Evolutionary conservation across 164 flowering plant genomes (phyloP).

Genomic region (Sedum album): DNA sequence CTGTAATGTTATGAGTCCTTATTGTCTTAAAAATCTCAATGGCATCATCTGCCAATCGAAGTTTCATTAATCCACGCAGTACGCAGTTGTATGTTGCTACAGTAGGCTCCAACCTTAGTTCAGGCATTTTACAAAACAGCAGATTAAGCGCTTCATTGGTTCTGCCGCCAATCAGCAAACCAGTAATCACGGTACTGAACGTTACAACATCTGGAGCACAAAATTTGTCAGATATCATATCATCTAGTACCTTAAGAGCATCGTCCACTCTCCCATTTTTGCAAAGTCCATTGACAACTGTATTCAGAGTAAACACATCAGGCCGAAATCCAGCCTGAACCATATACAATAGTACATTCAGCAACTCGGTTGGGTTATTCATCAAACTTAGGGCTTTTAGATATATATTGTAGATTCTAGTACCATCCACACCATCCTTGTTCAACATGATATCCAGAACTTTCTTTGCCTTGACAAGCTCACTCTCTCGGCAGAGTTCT

Average conservation of each 20-base stretch:
- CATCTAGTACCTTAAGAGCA: too few species aligned
- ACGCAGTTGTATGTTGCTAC: slow-evolving; percentile 72
- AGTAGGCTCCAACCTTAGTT: slow-evolving; percentile 38
- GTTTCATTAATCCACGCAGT: slow-evolving; percentile 57
- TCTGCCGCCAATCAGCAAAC: too few species aligned
- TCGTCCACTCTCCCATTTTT: too few species aligned
- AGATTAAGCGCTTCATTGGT: slow-evolving; percentile 45
- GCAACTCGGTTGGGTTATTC: slow-evolving; percentile 68
- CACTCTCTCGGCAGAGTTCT: slow-evolving; percentile 50
- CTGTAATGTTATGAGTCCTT: slow-evolving; percentile 29
- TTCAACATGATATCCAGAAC: slow-evolving; percentile 49
- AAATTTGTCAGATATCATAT: too few species aligned
- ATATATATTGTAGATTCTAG: slow-evolving; percentile 75
- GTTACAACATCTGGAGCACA: too few species aligned
- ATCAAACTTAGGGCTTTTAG: slow-evolving; percentile 58
- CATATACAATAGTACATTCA: slow-evolving; percentile 66
- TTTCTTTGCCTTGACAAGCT: slow-evolving; percentile 51
- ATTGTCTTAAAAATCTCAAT: slow-evolving; percentile 35
- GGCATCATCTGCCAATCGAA: slow-evolving; percentile 37
- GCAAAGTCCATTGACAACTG: too few species aligned
- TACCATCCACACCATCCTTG: slow-evolving; percentile 30
- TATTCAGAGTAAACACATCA: too few species aligned
- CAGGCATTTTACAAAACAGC: slow-evolving; percentile 46
- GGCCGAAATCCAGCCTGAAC: slow-evolving; percentile 48
- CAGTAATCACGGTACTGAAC: too few species aligned